Percentiles rank a stretch among this genome's conserved stretches.
These are phyloP conservation scores for Friedmanniomyces simplex DNA, from an alignment of 495 filamentous ascomycete species.

Conservation along the genomic window DNA sequence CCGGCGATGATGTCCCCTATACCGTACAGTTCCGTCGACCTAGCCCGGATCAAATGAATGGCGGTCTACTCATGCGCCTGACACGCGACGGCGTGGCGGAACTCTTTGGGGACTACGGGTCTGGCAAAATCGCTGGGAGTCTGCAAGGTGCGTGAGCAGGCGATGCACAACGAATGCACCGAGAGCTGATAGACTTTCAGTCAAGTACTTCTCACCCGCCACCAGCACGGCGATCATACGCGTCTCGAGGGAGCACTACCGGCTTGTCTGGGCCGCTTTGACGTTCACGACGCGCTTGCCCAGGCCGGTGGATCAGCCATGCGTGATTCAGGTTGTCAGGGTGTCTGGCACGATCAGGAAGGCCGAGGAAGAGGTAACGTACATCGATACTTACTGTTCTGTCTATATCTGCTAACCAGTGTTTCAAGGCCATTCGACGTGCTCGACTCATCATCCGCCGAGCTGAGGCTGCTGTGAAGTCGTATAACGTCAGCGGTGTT, in stretches of 20 bases:
- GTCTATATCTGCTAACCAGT: too few relatives aligned
- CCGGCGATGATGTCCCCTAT: slow-evolving; percentile 37
- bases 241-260: slow-evolving; percentile 65
- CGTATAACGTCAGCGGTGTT: not conserved
- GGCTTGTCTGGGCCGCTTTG: slow-evolving; percentile 80
- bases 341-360: slow-evolving; percentile 93
- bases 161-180: too few relatives aligned
- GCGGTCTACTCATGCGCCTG: slow-evolving; percentile 50
- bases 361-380: slow-evolving; percentile 77
- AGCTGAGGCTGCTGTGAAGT: not conserved
- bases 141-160: slow-evolving; percentile 45
- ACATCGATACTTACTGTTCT: slow-evolving; percentile 55
- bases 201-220: slow-evolving; percentile 86
- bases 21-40: slow-evolving; percentile 65
- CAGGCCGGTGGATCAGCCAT: slow-evolving; percentile 40
- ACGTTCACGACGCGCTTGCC: slow-evolving; percentile 70
- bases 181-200: slow-evolving; percentile 35
- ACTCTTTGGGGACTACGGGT: slow-evolving; percentile 86
- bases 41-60: slow-evolving; percentile 54
- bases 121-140: slow-evolving; percentile 52
- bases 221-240: slow-evolving; percentile 89
- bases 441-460: not conserved
- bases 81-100: slow-evolving; percentile 57
- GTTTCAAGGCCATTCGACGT: not conserved
- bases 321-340: slow-evolving; percentile 75